Conservation (phyloP, 768 basidiomycete species). For the Lactarius hatsudake region DNA sequence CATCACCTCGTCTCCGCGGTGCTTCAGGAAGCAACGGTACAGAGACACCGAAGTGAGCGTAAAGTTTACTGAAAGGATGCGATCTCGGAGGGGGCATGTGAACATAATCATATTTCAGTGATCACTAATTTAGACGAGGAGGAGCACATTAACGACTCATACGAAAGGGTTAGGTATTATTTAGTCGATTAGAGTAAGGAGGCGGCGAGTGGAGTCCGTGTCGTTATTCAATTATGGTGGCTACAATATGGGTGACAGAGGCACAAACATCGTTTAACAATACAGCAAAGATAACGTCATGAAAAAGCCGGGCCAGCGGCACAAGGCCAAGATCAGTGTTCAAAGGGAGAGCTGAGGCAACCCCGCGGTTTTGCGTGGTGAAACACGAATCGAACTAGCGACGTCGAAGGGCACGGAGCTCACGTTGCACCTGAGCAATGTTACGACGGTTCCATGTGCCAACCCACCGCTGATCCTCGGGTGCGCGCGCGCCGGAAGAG, state of each 20-base stretch:
- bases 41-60: not conserved
- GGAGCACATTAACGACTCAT: not conserved
- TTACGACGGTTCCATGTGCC: constrained; percentile 28
- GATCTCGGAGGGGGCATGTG: not conserved
- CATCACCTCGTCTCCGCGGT: not conserved
- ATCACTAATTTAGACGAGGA: not conserved
- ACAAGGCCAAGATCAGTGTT: not conserved
- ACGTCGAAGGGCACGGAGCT: constrained; percentile 39
- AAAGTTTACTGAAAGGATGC: not conserved
- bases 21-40: not conserved
- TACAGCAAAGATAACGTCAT: not conserved
- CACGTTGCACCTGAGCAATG: constrained; percentile 25
- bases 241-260: not conserved
- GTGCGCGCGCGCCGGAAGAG: constrained; percentile 22
- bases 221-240: not conserved
- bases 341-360: not conserved
- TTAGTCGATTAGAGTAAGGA: not conserved
- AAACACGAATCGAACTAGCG: not conserved
- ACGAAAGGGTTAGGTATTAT: not conserved
- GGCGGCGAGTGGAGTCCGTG: not conserved
- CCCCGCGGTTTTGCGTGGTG: not conserved
- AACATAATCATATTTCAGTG: not conserved
- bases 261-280: not conserved
- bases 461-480: constrained; percentile 24
- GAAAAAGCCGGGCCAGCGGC: not conserved